Evolutionary conservation across 208 protist genomes (phyloP).

Genomic region (Leptomonas pyrrhocoris): DNA sequence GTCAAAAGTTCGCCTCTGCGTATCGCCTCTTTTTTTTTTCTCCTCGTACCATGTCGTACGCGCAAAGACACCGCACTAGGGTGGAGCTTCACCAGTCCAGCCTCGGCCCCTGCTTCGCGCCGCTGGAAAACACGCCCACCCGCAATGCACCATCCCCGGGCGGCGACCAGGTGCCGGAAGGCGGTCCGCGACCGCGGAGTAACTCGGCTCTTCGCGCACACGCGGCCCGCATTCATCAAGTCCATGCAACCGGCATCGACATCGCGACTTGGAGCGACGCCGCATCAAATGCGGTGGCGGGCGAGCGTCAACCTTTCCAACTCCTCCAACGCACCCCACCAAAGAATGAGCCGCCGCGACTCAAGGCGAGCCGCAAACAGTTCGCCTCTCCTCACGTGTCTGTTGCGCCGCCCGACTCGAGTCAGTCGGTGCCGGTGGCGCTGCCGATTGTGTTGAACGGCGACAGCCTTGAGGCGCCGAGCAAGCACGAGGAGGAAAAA

Average conservation of each 20-base stretch:
- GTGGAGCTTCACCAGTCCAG: constrained; percentile 14
- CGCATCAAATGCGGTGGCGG: constrained; percentile 1
- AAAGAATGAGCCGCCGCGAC: constrained; percentile 18
- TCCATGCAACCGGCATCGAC: not conserved
- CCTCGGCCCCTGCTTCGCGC: not conserved
- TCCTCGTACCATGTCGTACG: constrained; percentile 14
- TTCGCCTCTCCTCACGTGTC: constrained; percentile 30
- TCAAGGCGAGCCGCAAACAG: constrained; percentile 33
- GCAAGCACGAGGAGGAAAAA: not conserved
- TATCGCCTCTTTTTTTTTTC: not conserved
- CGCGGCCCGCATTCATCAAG: constrained; percentile 5
- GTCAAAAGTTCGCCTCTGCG: not conserved
- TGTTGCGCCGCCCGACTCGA: not conserved
- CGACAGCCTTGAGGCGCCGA: constrained; percentile 2
- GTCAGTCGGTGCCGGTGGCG: not conserved
- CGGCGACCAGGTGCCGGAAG: not conserved
- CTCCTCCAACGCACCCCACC: constrained; percentile 20
- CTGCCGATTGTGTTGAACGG: constrained; percentile 1
- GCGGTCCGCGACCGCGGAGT: not conserved
- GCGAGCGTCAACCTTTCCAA: constrained; percentile 17
- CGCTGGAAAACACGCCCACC: not conserved
- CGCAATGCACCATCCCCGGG: not conserved
- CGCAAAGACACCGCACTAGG: constrained; percentile 12
- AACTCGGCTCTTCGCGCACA: constrained; percentile 8
- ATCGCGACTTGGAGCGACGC: constrained; percentile 17